Conservation (phyloP, 2,329 filamentous ascomycete genomes). For the Aspergillus spinulosporus region DNA sequence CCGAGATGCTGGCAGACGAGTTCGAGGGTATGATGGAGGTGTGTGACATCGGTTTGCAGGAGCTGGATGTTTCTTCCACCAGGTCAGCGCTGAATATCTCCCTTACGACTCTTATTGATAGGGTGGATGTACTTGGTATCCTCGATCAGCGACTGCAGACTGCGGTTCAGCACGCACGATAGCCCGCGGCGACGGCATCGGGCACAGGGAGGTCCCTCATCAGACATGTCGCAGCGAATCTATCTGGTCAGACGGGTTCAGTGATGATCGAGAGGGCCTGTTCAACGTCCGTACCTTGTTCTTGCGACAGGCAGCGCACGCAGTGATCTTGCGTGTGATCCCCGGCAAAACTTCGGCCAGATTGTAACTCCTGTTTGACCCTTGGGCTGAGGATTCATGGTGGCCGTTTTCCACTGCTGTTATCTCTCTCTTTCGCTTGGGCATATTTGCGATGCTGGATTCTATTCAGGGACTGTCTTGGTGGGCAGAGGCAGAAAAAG, state of each 20-base stretch:
- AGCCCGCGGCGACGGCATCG: conserved; percentile 48
- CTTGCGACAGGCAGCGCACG: conserved; percentile 53
- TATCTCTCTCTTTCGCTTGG: conserved; percentile 8
- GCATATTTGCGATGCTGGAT: neutral
- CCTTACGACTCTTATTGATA: conserved; percentile 1
- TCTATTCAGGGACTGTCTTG: neutral
- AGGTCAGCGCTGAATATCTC: neutral
- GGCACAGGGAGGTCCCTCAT: conserved; percentile 49
- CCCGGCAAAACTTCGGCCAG: conserved; percentile 27
- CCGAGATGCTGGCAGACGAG: conserved; percentile 39
- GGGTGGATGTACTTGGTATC: conserved; percentile 37
- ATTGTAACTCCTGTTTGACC: neutral
- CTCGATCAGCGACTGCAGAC: conserved; percentile 47
- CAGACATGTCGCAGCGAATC: conserved; percentile 51
- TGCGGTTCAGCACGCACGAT: conserved; percentile 52
- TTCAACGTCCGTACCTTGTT: conserved; percentile 45
- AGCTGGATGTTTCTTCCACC: conserved; percentile 32
- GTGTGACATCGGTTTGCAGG: conserved; percentile 33
- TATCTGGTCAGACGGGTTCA: conserved; percentile 12
- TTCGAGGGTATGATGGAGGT: conserved; percentile 30
- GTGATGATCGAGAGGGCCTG: no score
- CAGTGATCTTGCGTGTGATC: conserved; percentile 45
- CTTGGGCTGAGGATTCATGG: neutral
- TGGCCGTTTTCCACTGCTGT: conserved; percentile 8
- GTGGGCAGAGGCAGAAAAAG: neutral